Conservation (phyloP, 1,284 basidiomycete species). For the Vanrija sp. region DNA sequence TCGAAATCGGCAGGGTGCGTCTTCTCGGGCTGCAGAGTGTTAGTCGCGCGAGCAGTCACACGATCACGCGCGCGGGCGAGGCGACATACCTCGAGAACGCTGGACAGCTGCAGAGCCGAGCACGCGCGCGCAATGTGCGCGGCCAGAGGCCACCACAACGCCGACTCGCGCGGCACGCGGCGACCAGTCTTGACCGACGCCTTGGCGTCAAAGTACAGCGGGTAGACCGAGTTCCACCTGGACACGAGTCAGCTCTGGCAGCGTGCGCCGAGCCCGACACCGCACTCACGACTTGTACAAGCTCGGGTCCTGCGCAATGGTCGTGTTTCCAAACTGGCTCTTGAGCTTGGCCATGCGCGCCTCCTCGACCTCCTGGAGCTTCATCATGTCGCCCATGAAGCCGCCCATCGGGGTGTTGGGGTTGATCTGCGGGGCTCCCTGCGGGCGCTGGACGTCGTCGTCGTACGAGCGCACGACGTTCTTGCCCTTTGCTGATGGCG, state of each 20-base stretch:
- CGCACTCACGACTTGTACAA: constrained; percentile 45
- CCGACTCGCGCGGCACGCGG: constrained; percentile 70
- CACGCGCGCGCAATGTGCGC: constrained; percentile 86
- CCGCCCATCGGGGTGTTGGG: constrained; percentile 49
- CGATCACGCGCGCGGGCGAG: not conserved
- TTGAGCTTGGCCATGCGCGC: constrained; percentile 43
- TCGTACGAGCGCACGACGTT: constrained; percentile 21
- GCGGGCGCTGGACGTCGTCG: constrained; percentile 20
- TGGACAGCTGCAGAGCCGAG: constrained; percentile 67
- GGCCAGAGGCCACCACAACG: constrained; percentile 91
- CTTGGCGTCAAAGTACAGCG: constrained; percentile 95
- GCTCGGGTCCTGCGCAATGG: constrained; percentile 35
- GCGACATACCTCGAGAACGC: constrained; percentile 65
- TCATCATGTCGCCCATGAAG: constrained; percentile 51
- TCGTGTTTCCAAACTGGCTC: constrained; percentile 40
- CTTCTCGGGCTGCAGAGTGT: constrained; percentile 56
- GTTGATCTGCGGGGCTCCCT: constrained; percentile 23
- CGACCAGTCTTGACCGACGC: constrained; percentile 78
- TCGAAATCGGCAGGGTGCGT: constrained; percentile 93
- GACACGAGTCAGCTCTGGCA: not conserved
- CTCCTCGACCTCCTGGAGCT: constrained; percentile 47
- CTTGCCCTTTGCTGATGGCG: constrained; percentile 32
- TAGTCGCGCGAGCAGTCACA: not conserved
- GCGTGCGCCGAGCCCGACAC: no score
- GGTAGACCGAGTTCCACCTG: constrained; percentile 93